A percentile compares a stretch with the other conserved stretches of the same genome.
Evolutionary conservation across 2,329 filamentous ascomycete genomes (phyloP).

Genomic region (Fusarium sp.): DNA sequence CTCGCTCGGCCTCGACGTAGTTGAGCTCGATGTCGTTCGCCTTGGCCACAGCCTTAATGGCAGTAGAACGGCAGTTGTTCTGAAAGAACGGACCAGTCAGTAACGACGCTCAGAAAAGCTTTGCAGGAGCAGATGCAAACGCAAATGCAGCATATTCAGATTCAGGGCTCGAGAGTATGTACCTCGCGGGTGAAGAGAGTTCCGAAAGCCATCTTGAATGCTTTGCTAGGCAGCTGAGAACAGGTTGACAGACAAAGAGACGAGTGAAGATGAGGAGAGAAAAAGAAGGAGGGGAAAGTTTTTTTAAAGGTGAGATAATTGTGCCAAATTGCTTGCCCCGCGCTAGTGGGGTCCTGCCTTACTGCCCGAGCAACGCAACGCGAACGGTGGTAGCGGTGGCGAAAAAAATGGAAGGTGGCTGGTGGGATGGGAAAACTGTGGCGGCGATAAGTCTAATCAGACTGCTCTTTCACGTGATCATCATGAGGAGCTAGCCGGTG

Average conservation of each 20-base stretch:
- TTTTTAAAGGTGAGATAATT: conserved; percentile 48
- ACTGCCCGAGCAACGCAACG: conserved; percentile 48
- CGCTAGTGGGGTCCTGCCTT: conserved; percentile 47
- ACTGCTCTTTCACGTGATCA: conserved; percentile 45
- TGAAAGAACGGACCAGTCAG: conserved; percentile 58
- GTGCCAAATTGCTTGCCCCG: conserved; percentile 52
- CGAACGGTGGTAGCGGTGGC: conserved; percentile 29
- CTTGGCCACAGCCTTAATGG: conserved; percentile 94
- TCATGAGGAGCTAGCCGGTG: conserved; percentile 22
- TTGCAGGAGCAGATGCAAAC: conserved; percentile 14
- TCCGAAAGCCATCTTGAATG: conserved; percentile 89
- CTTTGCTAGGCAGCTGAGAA: conserved; percentile 48
- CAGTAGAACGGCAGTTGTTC: conserved; percentile 90
- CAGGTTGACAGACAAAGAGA: conserved; percentile 46
- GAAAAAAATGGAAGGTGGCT: conserved; percentile 8
- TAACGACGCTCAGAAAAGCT: conserved; percentile 48
- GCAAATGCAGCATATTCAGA: conserved; percentile 27
- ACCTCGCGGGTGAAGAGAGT: conserved; percentile 94
- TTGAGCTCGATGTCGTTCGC: conserved; percentile 95
- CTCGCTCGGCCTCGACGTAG: conserved; percentile 77
- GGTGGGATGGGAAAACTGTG: conserved; percentile 16
- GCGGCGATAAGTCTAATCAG: conserved; percentile 9
- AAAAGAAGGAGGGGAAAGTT: conserved; percentile 47
- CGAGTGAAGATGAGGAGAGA: conserved; percentile 41
- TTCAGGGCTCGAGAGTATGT: conserved; percentile 50